Evolutionary conservation across 352 stramenopile species (phyloP).

Genomic region (Phytopythium helicoides): DNA sequence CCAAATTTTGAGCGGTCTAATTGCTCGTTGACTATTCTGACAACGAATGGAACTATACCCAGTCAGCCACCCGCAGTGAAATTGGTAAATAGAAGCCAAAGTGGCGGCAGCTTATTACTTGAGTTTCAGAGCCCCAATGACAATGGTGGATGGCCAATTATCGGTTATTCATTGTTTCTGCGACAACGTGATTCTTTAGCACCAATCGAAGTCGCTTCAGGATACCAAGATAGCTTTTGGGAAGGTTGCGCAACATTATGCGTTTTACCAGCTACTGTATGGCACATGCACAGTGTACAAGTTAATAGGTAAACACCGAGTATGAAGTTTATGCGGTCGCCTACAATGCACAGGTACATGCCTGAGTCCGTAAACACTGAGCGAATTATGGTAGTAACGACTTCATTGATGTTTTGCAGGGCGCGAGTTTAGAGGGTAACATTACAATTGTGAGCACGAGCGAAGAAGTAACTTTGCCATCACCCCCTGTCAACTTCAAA

Average conservation of each 20-base stretch:
- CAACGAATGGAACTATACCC: constrained; percentile 17
- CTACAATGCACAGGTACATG: constrained; percentile 33
- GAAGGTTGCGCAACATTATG: background rate
- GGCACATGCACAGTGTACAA: constrained; percentile 32
- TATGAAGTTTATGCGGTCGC: constrained; percentile 51
- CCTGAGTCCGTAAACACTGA: background rate
- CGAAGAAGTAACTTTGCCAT: constrained; percentile 33
- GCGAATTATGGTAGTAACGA: background rate
- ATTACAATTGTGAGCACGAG: constrained; percentile 19
- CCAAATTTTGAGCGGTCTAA: constrained; percentile 7
- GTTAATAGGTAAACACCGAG: constrained; percentile 25
- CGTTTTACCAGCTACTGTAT: background rate
- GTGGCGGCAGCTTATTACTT: constrained; percentile 35
- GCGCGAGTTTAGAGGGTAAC: constrained; percentile 23
- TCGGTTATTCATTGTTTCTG: constrained; percentile 34
- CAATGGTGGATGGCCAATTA: constrained; percentile 32
- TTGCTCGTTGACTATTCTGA: constrained; percentile 17
- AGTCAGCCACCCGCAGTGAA: constrained; percentile 10
- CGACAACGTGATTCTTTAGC: constrained; percentile 6
- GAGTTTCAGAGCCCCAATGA: constrained; percentile 23
- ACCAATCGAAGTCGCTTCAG: background rate
- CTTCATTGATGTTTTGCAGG: constrained; percentile 17
- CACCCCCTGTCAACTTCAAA: constrained; percentile 32
- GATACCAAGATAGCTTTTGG: no score
- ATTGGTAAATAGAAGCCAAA: constrained; percentile 13